Conservation (phyloP, 2,329 filamentous ascomycete species). For the Neonectria neomacrospora region DNA sequence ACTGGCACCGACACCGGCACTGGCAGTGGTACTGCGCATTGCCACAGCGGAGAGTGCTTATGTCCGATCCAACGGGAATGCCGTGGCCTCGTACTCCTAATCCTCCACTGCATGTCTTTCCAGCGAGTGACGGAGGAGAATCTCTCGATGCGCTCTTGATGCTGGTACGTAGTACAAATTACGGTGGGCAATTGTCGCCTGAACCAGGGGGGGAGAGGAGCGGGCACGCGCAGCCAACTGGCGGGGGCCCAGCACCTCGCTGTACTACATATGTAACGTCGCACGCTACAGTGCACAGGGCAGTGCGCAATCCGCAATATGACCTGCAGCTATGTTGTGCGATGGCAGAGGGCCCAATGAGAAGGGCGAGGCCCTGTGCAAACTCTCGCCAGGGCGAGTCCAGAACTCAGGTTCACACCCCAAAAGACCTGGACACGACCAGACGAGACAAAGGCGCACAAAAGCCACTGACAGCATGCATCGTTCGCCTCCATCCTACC, state of each 20-base stretch:
- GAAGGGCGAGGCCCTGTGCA: conserved; percentile 7
- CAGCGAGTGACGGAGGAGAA: neutral
- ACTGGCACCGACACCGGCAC: neutral
- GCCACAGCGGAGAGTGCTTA: conserved; percentile 16
- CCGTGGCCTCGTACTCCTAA: conserved; percentile 4
- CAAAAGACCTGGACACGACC: neutral
- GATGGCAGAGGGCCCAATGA: neutral
- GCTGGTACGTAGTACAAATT: conserved; percentile 2
- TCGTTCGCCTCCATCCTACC: neutral
- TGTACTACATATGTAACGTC: no score
- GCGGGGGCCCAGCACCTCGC: conserved; percentile 5
- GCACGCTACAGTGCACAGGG: conserved; percentile 21
- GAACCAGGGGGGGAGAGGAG: conserved; percentile 7
- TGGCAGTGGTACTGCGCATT: conserved; percentile 15
- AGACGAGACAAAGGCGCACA: neutral
- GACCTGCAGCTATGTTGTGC: conserved; percentile 2
- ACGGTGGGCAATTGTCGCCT: conserved; percentile 5
- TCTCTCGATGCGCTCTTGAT: neutral
- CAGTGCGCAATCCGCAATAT: conserved; percentile 13
- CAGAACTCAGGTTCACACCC: neutral
- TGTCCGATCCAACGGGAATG: conserved; percentile 20
- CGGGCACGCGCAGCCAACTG: neutral
- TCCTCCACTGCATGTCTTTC: neutral
- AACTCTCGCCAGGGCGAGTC: neutral
- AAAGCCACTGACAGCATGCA: conserved; percentile 17